These are phyloP conservation scores for Aspergillus sp. DNA, from an alignment of 2,329 filamentous ascomycete genomes.

Conservation along the genomic window DNA sequence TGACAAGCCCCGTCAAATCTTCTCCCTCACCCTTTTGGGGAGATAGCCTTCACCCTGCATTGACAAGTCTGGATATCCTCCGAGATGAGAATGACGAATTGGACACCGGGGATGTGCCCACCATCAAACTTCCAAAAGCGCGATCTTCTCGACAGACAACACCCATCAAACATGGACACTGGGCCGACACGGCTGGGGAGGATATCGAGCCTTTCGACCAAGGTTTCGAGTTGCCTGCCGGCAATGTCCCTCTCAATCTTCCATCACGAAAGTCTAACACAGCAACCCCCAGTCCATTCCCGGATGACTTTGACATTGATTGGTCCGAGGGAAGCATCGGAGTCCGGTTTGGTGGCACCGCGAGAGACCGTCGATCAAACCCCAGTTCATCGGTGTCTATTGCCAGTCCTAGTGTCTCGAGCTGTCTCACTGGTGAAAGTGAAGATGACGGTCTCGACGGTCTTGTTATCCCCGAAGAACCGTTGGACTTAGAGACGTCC, in stretches of 20 bases:
- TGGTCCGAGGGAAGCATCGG: slow-evolving; percentile 92
- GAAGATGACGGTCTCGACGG: slow-evolving; percentile 89
- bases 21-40: slow-evolving; percentile 20
- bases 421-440: slow-evolving; percentile 82
- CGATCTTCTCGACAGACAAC: slow-evolving; percentile 46
- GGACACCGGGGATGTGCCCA: slow-evolving; percentile 55
- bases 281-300: slow-evolving; percentile 52
- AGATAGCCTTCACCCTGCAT: slow-evolving; percentile 45
- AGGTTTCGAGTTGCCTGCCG: slow-evolving; percentile 62
- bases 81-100: slow-evolving; percentile 55
- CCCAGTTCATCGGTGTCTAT: slow-evolving; percentile 82
- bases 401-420: slow-evolving; percentile 85
- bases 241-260: slow-evolving; percentile 56
- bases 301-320: slow-evolving; percentile 71
- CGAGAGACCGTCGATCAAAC: slow-evolving; percentile 67
- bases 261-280: slow-evolving; percentile 53
- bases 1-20: slow-evolving; percentile 33
- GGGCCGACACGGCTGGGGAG: slow-evolving; percentile 34
- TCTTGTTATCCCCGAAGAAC: slow-evolving; percentile 74
- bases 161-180: slow-evolving; percentile 42
- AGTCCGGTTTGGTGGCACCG: slow-evolving; percentile 79
- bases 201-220: slow-evolving; percentile 61
- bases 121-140: slow-evolving; percentile 60
- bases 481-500: slow-evolving; percentile 72
- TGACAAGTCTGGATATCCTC: slow-evolving; percentile 53